phyloP scores from a whole-genome alignment of 73 alveolate species.

The Halteria grandinella region DNA sequence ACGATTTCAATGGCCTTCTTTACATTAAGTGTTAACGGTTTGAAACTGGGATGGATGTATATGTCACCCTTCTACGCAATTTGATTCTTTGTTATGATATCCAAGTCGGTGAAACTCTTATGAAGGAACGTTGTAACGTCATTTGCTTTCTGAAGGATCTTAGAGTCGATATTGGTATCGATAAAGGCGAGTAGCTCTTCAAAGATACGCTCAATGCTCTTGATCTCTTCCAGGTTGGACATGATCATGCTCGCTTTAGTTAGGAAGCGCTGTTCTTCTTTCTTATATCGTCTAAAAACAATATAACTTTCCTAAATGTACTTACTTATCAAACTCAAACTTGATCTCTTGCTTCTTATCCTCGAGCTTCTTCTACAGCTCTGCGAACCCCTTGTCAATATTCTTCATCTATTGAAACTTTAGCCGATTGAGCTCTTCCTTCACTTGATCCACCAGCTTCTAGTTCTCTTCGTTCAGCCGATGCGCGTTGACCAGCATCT shows the following conservation, averaged over 20 bases:
- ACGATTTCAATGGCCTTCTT: slow-evolving; percentile 75
- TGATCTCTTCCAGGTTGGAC: slow-evolving; percentile 60
- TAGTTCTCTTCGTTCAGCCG: slow-evolving; percentile 78
- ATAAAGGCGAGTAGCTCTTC: slow-evolving; percentile 63
- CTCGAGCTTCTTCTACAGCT: slow-evolving; percentile 66
- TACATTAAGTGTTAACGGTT: slow-evolving; percentile 72
- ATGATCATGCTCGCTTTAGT: slow-evolving; percentile 47
- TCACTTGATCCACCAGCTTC: slow-evolving; percentile 65
- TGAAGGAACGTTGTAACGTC: slow-evolving; percentile 75
- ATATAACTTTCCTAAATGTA: neutral
- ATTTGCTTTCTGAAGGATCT: slow-evolving; percentile 65
- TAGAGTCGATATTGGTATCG: slow-evolving; percentile 62
- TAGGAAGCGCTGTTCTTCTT: slow-evolving; percentile 71
- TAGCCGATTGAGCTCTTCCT: slow-evolving; percentile 74
- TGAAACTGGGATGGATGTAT: slow-evolving; percentile 68
- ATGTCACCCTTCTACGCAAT: slow-evolving; percentile 70
- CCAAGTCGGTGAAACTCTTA: slow-evolving; percentile 72
- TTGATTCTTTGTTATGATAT: slow-evolving; percentile 66
- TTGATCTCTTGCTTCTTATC: slow-evolving; percentile 72
- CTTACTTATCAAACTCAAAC: slow-evolving; percentile 65
- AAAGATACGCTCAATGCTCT: slow-evolving; percentile 62
- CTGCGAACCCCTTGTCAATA: slow-evolving; percentile 74
- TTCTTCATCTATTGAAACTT: slow-evolving; percentile 68
- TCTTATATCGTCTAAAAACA: slow-evolving; percentile 52
- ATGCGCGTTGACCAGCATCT: slow-evolving; percentile 75